Percentiles rank a stretch among this genome's conserved stretches.
phyloP scores from a whole-genome alignment of 2,329 filamentous ascomycete species.

The Curvularia sp. region DNA sequence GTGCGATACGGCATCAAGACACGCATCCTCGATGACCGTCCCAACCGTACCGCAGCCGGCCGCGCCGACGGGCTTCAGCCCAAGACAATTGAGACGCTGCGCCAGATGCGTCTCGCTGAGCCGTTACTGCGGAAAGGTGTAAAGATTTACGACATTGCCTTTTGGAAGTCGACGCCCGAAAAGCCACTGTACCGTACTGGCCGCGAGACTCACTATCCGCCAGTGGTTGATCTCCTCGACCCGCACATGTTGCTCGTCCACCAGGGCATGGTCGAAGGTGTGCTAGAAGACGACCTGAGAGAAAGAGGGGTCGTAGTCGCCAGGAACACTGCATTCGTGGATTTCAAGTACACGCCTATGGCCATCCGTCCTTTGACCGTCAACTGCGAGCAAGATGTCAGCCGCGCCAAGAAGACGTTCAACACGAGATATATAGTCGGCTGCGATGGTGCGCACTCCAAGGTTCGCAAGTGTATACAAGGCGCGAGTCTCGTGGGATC shows the following conservation, averaged over 20 bases:
- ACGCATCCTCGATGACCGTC: slow-evolving; percentile 71
- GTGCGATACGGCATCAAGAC: slow-evolving; percentile 71
- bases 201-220: slow-evolving; percentile 72
- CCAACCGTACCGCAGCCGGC: slow-evolving; percentile 72
- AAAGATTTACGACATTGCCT: slow-evolving; percentile 75
- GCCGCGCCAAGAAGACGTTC: slow-evolving; percentile 54
- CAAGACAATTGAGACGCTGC: slow-evolving; percentile 79
- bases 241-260: slow-evolving; percentile 66
- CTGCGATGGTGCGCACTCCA: slow-evolving; percentile 76
- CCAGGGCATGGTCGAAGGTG: slow-evolving; percentile 76
- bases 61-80: slow-evolving; percentile 77
- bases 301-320: slow-evolving; percentile 69
- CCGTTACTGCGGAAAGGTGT: slow-evolving; percentile 70
- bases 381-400: slow-evolving; percentile 50
- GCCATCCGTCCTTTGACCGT: slow-evolving; percentile 53
- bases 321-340: slow-evolving; percentile 68
- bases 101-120: slow-evolving; percentile 76
- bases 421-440: slow-evolving; percentile 71
- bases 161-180: slow-evolving; percentile 60
- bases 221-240: slow-evolving; percentile 59
- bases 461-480: slow-evolving; percentile 69
- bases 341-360: slow-evolving; percentile 55
- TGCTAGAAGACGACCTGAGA: slow-evolving; percentile 73
- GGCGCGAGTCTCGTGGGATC: slow-evolving; percentile 57
- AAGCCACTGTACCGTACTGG: slow-evolving; percentile 65